These are phyloP conservation scores for Zygnema circumcarinatum DNA, from an alignment of 139 green algal genomes.

Conservation along the genomic window DNA sequence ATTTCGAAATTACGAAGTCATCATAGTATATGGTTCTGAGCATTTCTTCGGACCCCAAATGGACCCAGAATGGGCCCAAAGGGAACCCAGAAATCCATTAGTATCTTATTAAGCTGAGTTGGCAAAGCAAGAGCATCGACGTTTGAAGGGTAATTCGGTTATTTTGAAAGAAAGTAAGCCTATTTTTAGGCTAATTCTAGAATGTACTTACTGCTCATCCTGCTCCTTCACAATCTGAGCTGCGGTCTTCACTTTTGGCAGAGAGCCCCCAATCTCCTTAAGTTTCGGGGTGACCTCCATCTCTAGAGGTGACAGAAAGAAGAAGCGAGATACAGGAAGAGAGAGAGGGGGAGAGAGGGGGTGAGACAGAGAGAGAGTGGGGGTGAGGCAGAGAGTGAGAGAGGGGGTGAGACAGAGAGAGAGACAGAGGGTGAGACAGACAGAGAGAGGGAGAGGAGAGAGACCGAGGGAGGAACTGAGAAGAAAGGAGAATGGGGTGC, in stretches of 20 bases:
- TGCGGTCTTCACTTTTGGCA: not conserved
- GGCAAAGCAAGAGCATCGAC: not conserved
- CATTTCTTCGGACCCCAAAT: not conserved
- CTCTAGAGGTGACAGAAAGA: not conserved
- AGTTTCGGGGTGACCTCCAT: not conserved
- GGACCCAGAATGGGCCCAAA: too few species aligned
- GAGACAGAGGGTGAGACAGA: not conserved
- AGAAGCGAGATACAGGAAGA: not conserved
- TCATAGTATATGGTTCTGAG: too few species aligned
- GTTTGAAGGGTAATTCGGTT: not conserved
- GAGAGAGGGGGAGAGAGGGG: not conserved
- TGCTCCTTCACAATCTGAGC: slow-evolving; percentile 18
- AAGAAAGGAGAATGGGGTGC: not conserved
- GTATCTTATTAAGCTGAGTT: not conserved
- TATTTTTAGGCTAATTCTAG: not conserved
- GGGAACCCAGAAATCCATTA: too few species aligned
- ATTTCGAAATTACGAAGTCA: not conserved
- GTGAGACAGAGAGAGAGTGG: not conserved
- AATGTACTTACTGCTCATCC: not conserved
- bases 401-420: not conserved
- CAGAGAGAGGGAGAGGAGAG: not conserved
- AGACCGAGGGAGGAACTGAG: not conserved
- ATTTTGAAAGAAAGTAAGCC: not conserved
- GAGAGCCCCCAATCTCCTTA: not conserved
- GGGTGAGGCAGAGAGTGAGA: not conserved